Base-by-base conservation (phyloP, 768 basidiomycete genomes). In the Mycena alexandri region DNA sequence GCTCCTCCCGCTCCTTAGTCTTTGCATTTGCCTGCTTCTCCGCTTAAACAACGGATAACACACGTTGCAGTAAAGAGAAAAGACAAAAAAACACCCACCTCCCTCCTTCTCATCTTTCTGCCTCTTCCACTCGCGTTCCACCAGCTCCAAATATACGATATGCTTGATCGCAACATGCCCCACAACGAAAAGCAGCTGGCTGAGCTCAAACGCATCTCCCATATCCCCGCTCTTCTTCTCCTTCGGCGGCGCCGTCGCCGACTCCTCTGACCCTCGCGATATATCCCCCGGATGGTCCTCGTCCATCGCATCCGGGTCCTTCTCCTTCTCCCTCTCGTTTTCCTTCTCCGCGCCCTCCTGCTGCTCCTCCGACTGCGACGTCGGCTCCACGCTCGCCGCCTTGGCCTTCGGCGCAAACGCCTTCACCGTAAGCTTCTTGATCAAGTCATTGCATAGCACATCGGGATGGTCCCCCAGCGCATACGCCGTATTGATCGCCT, bases 121-220 rank as follows among this genome's bases (percentile, higher is more conserved):
- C 12, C 96, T 83, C 81, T 99, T 99, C 89, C 94, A 93, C 75
- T 99, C 97, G 41, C 96, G 83, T 77, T 99, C 98, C 22, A 98
- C 92, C 54, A 98, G 84, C 77, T 99, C 98, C 21, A 99, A 87
- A 74, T 94, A 98, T 17, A 97, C 96, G 63, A 98, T 94, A 54
- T 99, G 97, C 78, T 98, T 99, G 80, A 99, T 94, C 13, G 97
- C 95, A 33, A 97, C 93, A 77, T 99, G 98, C 0, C 98, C 98
- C 21, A 98, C 95, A 43, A 95, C 87, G 75, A 99, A 99, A 29
- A 99, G 81, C n/a, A 99, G 85, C 76, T 99, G 96, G 71, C 92
- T 93, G 33, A 99, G 86, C 69, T 91, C 88, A 76, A 98, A 98
- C 5, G 92, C 90, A 61, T 96, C 93, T 0, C 93, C 93, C 0